Conservation (phyloP, 1,284 basidiomycete species). For the Macrocybe sp. region DNA sequence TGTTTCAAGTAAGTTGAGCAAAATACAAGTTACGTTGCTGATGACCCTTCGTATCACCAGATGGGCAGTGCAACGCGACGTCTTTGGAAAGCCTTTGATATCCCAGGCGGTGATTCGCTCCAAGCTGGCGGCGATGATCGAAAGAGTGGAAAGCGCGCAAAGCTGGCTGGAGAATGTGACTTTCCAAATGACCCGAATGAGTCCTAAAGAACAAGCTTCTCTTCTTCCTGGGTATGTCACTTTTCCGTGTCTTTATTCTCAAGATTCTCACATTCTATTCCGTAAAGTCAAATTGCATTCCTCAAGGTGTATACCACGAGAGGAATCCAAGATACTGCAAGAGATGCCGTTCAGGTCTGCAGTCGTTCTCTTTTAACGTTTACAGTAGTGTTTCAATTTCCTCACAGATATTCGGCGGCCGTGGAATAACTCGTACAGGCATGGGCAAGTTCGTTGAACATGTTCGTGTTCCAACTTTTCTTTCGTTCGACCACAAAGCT, state of each 20-base stretch:
- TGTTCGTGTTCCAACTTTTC: conserved; percentile 30
- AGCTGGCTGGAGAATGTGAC: conserved; percentile 72
- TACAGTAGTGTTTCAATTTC: background rate
- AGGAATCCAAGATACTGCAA: conserved; percentile 47
- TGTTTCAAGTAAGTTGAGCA: conserved; percentile 40
- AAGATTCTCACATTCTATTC: conserved; percentile 28
- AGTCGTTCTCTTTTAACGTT: background rate
- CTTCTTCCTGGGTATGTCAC: conserved; percentile 33
- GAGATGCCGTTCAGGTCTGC: conserved; percentile 45
- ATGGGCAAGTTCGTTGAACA: conserved; percentile 57
- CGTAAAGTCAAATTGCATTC: conserved; percentile 51
- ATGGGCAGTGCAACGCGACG: conserved; percentile 61
- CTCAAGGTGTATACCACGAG: conserved; percentile 53
- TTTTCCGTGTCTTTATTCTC: background rate
- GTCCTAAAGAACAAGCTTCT: conserved; percentile 19
- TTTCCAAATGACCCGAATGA: conserved; percentile 71
- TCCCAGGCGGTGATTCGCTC: conserved; percentile 69
- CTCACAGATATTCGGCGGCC: conserved; percentile 50
- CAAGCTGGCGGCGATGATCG: conserved; percentile 71
- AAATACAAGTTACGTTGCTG: background rate
- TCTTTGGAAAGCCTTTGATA: conserved; percentile 69
- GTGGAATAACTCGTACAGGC: conserved; percentile 52
- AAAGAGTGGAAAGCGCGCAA: conserved; percentile 64
- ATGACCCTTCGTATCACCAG: conserved; percentile 15
- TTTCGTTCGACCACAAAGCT: background rate